These are phyloP conservation scores for Colletotrichum sp. DNA, from an alignment of 2,329 filamentous ascomycete genomes.

Conservation along the genomic window DNA sequence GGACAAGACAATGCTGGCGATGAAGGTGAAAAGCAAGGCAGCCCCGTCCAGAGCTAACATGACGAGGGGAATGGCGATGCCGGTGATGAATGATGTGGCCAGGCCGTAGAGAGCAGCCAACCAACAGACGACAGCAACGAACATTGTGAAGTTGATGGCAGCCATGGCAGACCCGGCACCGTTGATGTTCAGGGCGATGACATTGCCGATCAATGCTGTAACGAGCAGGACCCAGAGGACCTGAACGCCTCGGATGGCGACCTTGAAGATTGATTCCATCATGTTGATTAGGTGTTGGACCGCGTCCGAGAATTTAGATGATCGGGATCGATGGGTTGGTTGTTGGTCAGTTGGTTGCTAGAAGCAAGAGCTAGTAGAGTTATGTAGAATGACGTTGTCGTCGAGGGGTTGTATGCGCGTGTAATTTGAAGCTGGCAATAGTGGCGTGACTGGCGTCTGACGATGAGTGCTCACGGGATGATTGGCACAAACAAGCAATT, in stretches of 20 bases:
- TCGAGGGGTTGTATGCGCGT: neutral
- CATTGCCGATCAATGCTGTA: slow-evolving; percentile 62
- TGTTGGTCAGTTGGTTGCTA: neutral
- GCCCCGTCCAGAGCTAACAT: slow-evolving; percentile 61
- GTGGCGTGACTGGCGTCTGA: neutral
- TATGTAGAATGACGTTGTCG: neutral
- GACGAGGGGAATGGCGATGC: slow-evolving; percentile 55
- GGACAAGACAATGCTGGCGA: slow-evolving; percentile 71
- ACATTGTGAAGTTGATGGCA: slow-evolving; percentile 71
- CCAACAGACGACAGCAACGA: slow-evolving; percentile 70
- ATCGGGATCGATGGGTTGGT: neutral
- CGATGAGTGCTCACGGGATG: neutral
- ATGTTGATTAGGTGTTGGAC: slow-evolving; percentile 24
- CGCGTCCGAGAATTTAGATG: neutral
- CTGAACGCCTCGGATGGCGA: slow-evolving; percentile 52
- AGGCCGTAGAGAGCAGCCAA: slow-evolving; percentile 68
- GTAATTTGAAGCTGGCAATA: neutral
- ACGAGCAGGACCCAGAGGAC: slow-evolving; percentile 57
- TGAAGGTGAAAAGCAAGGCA: slow-evolving; percentile 71
- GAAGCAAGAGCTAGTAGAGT: neutral
- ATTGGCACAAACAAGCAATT: neutral
- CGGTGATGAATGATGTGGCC: slow-evolving; percentile 56
- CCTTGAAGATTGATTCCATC: slow-evolving; percentile 44
- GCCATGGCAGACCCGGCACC: slow-evolving; percentile 45
- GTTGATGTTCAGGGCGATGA: slow-evolving; percentile 55